phyloP scores from a whole-genome alignment of 257 asterid genomes.

The Knoxia roxburghii region DNA sequence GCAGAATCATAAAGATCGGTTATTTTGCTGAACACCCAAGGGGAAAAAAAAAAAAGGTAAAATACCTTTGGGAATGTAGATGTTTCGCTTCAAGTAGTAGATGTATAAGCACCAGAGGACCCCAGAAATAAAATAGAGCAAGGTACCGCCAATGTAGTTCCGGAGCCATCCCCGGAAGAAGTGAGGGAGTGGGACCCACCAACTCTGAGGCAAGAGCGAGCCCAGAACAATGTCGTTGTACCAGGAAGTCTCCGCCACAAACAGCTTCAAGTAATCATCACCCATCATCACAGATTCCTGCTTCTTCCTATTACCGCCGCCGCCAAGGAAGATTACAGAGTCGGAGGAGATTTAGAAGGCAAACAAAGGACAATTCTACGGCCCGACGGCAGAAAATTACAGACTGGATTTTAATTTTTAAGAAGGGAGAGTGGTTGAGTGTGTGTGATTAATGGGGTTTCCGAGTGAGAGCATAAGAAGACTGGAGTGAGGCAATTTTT shows the following conservation, averaged over 20 bases:
- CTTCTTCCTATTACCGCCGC: not conserved
- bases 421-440: not conserved
- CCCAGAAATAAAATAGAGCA: slow-evolving; percentile 62
- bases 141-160: slow-evolving; percentile 70
- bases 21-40: not conserved
- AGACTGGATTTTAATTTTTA: not conserved
- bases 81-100: slow-evolving; percentile 67
- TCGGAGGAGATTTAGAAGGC: not conserved
- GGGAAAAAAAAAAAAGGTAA: not conserved
- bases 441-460: not conserved
- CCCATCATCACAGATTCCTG: not conserved
- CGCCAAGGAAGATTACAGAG: not conserved
- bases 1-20: not conserved
- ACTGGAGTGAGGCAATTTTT: no score
- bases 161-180: slow-evolving; percentile 76
- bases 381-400: not conserved
- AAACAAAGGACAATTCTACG: not conserved
- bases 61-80: slow-evolving; percentile 69
- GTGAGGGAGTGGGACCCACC: slow-evolving; percentile 63
- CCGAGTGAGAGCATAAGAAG: no score
- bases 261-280: slow-evolving; percentile 38
- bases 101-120: slow-evolving; percentile 73
- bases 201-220: slow-evolving; percentile 48
- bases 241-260: slow-evolving; percentile 73
- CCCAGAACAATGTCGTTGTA: slow-evolving; percentile 72